Evolutionary conservation across 2,329 filamentous ascomycete species (phyloP), one percentile per base, ranked within the genome.

Genomic region (Dactylellina cionopaga): DNA sequence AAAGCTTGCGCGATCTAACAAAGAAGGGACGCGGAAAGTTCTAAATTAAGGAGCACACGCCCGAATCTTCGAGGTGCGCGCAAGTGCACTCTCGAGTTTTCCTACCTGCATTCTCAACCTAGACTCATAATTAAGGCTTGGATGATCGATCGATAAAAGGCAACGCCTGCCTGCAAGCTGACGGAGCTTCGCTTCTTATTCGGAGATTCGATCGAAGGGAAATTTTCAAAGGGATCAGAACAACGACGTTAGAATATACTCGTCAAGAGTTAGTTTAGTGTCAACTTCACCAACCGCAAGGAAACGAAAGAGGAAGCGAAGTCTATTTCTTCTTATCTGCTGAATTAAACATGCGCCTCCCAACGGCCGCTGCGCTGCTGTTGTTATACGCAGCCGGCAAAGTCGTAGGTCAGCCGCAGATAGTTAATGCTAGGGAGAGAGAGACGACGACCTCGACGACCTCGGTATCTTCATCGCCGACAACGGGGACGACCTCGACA

Each of bases 41-140:
- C 68, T 72, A 72, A 72, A 72, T 72, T 72, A 72, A 63, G 68
- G 52, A 58, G n/a, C 47, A n/a, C n/a, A n/a, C n/a, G n/a, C n/a
- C 33, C 24, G 55, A 43, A 31, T 19, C 7, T 47, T 29, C 55
- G 19, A 51, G n/a, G 22, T 44, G 46, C 47, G 54, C n/a, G 35
- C 51, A 44, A 58, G 44, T 49, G n/a, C 35, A 52, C 27, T 39
- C 35, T 63, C 33, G 46, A 29, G 25, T 3, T 29, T 54, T 51
- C 17, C 59, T 65, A 52, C 68, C 65, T 72, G 59, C 59, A 72
- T 52, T 22, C 19, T 37, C 10, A 13, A 55, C 13, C 5, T 5
- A 6, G 29, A 51, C 25, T 37, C 43, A 29, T 27, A n/a, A n/a
- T n/a, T n/a, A 64, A 52, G 47, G 56, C 33, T 39, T 25, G 27